These are phyloP conservation scores for Thinopyrum elongatum DNA, from an alignment of 176 grass and related monocot species.

Conservation along the genomic window DNA sequence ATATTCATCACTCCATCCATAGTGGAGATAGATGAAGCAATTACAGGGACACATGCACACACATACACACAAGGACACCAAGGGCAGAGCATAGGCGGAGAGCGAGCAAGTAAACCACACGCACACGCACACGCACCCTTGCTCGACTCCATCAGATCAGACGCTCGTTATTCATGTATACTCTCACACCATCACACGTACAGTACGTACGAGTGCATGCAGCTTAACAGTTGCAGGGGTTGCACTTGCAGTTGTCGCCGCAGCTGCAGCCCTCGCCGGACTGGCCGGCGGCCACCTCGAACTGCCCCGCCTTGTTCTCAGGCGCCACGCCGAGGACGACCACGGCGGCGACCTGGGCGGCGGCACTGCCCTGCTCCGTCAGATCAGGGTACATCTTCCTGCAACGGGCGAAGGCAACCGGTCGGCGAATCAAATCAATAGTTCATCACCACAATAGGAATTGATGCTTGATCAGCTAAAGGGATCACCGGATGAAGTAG, in stretches of 20 bases:
- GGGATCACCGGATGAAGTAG: neutral
- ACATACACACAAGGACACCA: neutral
- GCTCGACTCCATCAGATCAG: neutral
- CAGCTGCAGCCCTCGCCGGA: slow-evolving; percentile 40
- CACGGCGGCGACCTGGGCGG: slow-evolving; percentile 3
- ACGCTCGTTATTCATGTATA: neutral
- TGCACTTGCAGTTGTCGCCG: slow-evolving; percentile 39
- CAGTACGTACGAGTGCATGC: neutral
- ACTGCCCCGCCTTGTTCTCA: slow-evolving; percentile 12
- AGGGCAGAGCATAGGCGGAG: neutral
- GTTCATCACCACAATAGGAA: neutral
- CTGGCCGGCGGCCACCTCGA: slow-evolving; percentile 31
- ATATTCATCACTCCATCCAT: slow-evolving; percentile 8
- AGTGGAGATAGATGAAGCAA: slow-evolving; percentile 2
- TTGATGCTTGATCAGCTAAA: neutral
- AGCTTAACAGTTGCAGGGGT: slow-evolving; percentile 48
- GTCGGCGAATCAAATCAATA: neutral
- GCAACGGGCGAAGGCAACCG: neutral
- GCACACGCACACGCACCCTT: neutral
- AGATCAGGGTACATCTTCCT: slow-evolving; percentile 62
- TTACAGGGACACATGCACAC: neutral
- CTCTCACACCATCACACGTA: neutral
- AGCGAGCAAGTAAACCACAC: slow-evolving; percentile 3
- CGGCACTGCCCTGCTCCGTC: slow-evolving; percentile 31
- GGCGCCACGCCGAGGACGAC: slow-evolving; percentile 42